Conservation (phyloP, 1,139 yeast species). For the Keqinozyma sinolaborantium region DNA sequence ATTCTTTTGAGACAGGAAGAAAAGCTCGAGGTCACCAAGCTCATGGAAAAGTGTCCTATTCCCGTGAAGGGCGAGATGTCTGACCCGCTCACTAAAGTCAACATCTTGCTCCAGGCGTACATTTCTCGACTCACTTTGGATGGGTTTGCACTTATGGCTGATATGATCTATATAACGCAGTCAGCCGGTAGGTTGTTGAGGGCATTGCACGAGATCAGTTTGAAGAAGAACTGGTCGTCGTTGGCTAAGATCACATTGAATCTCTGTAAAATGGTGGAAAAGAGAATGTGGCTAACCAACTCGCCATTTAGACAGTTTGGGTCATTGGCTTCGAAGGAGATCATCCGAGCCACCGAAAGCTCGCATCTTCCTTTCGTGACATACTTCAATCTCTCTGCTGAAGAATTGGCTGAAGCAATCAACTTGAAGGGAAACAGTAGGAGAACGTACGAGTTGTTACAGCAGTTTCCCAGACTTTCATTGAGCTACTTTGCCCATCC, state of each 20-base stretch:
- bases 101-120: conserved; percentile 77
- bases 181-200: conserved; percentile 87
- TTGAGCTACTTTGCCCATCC: conserved; percentile 70
- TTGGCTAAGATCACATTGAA: conserved; percentile 57
- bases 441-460: conserved; percentile 56
- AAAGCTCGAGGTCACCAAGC: conserved; percentile 65
- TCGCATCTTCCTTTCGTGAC: conserved; percentile 82
- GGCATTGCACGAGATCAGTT: conserved; percentile 78
- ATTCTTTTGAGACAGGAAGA: conserved; percentile 89
- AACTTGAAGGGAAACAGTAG: conserved; percentile 68
- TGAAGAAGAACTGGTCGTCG: conserved; percentile 70
- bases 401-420: conserved; percentile 80
- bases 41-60: conserved; percentile 76
- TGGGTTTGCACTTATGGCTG: conserved; percentile 90
- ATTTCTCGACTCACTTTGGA: conserved; percentile 72
- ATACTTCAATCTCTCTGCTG: conserved; percentile 66
- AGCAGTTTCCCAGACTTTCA: conserved; percentile 67
- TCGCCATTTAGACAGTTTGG: conserved; percentile 86
- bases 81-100: conserved; percentile 78
- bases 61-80: conserved; percentile 74
- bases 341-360: conserved; percentile 72
- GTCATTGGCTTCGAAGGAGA: conserved; percentile 55
- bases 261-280: conserved; percentile 77
- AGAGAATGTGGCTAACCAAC: conserved; percentile 78
- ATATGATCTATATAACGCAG: conserved; percentile 90